These are phyloP conservation scores for Volvox africanus DNA, from an alignment of 139 green algal species.

Conservation along the genomic window DNA sequence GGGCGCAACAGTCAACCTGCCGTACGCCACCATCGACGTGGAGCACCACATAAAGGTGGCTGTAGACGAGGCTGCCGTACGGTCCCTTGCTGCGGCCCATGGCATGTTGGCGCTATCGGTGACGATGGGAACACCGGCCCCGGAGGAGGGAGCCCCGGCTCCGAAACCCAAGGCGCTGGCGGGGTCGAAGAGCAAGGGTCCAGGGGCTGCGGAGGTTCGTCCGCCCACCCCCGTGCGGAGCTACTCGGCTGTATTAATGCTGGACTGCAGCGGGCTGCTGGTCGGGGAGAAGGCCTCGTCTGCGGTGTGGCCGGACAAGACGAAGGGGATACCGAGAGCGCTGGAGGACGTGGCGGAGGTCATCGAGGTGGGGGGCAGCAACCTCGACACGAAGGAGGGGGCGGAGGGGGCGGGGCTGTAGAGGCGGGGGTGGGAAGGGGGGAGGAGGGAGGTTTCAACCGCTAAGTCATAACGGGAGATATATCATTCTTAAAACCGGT, in stretches of 20 bases:
- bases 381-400: neutral
- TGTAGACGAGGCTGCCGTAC: constrained; percentile 48
- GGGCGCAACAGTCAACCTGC: neutral
- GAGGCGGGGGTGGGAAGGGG: no score
- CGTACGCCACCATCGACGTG: constrained; percentile 23
- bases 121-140: constrained; percentile 6
- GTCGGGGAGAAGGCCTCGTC: constrained; percentile 40
- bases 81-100: constrained; percentile 42
- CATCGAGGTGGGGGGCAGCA: neutral
- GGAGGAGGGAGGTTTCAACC: neutral
- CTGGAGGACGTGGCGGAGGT: constrained; percentile 32
- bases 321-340: constrained; percentile 22
- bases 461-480: neutral
- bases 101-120: constrained; percentile 42
- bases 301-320: constrained; percentile 33
- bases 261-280: constrained; percentile 50
- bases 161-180: neutral
- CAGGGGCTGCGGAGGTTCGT: neutral
- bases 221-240: constrained; percentile 8
- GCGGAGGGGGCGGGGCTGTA: neutral
- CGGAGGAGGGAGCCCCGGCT: neutral
- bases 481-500: no score
- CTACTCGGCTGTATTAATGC: constrained; percentile 26
- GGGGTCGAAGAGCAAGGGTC: constrained; percentile 4
- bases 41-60: constrained; percentile 52